These are phyloP conservation scores for Rhizophora mangle DNA, from an alignment of 345 rosid species.

Conservation along the genomic window DNA sequence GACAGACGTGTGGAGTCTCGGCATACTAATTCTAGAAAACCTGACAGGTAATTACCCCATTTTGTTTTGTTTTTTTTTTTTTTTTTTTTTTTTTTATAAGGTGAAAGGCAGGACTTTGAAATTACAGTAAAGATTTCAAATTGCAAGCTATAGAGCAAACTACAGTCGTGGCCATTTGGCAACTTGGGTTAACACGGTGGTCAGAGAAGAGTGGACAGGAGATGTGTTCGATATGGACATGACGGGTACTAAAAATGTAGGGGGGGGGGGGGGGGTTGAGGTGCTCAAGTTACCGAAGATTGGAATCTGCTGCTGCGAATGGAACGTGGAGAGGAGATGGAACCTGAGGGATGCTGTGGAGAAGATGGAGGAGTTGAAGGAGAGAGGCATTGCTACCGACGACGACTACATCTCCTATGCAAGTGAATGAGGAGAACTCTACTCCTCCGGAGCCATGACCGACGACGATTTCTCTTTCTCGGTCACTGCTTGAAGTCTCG, in stretches of 20 bases:
- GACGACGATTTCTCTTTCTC: slow-evolving; percentile 61
- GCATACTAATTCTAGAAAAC: slow-evolving; percentile 9
- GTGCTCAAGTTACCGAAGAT: slow-evolving; percentile 78
- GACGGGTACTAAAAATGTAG: slow-evolving; percentile 49
- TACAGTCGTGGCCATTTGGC: slow-evolving; percentile 25
- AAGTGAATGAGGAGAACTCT: slow-evolving; percentile 48
- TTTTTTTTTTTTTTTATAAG: too few relatives aligned
- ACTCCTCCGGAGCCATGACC: slow-evolving; percentile 56
- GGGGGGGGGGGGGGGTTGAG: slow-evolving; percentile 74
- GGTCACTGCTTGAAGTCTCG: slow-evolving; percentile 17
- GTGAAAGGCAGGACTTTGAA: too few relatives aligned
- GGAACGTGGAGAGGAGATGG: slow-evolving; percentile 69
- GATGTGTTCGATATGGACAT: slow-evolving; percentile 84
- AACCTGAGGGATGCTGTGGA: slow-evolving; percentile 56
- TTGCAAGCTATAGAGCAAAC: too few relatives aligned
- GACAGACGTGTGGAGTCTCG: slow-evolving; percentile 9
- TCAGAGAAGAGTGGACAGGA: slow-evolving; percentile 76
- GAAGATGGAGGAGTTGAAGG: slow-evolving; percentile 55
- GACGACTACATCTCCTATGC: slow-evolving; percentile 57
- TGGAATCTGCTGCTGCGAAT: slow-evolving; percentile 83
- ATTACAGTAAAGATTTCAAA: too few relatives aligned
- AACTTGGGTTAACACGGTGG: slow-evolving; percentile 73
- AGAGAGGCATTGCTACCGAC: slow-evolving; percentile 33
- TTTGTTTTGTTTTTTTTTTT: too few relatives aligned
- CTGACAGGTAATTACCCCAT: slow-evolving; percentile 3